Base-by-base conservation (phyloP, 1,284 basidiomycete species). In the Apiotrichum akiyoshidainum region DNA sequence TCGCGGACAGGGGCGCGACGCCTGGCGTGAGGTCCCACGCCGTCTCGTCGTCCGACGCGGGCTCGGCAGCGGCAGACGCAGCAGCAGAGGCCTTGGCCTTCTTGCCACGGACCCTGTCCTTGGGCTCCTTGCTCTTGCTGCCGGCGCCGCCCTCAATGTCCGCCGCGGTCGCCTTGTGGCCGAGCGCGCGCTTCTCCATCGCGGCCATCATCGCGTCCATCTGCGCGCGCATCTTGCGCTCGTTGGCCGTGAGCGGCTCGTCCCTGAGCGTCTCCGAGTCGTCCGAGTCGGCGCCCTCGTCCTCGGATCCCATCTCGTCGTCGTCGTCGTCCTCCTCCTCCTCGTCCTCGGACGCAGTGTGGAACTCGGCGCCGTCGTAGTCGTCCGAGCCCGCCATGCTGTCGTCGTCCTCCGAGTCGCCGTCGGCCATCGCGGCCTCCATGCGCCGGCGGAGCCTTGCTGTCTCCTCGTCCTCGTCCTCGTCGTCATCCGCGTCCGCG, bases 161-260 rank as follows among this genome's bases (percentile, higher is more conserved):
- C 50, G 46, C 57, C n/a, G 58, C 17, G 35, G 59, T 44, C 55
- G 51, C 51, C 12, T n/a, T 48, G 41, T 58, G 52, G 33, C 59
- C 62, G 39, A 55, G 46, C 34, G 69, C 72, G 16, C 68, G 66
- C 59, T 65, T 61, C 52, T 72, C 69, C 72, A 74, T 74, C 49
- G 68, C 68, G 7, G 63, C 59, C 55, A 65, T 61, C 60, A 65
- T 65, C 26, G 64, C 66, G 65, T 74, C 69, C 70, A 74, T 74
- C 44, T 58, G 47, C 26, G 55, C 63, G 40, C 67, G 66, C 46
- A 66, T 54, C 11, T 49, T 49, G 40, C 59, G 61, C 26, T 64
- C 65, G 21, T 56, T 52, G 11, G 57, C 55, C 42, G 69, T 63
- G 2, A 72, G 57, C 1, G 65, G 67, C 31, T 66, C 67, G n/a